Base-by-base conservation (phyloP, 495 filamentous ascomycete genomes). In the Podospora comata region DNA sequence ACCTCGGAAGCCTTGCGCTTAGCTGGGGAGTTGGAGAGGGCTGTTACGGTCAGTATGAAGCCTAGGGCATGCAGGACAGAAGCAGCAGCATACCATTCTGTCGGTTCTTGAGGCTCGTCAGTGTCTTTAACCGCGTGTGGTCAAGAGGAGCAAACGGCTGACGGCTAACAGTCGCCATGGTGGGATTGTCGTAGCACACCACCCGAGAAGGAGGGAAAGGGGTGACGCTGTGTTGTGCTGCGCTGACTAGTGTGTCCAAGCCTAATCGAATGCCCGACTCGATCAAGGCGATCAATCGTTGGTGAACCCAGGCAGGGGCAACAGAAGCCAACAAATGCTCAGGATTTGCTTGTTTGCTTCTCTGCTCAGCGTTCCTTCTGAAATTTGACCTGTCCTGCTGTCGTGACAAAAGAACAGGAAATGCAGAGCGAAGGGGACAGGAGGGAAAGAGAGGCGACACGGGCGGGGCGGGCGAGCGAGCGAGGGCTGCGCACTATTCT, bases 81-180 rank as follows among this genome's bases (percentile, higher is more conserved):
- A 65, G 19, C 5, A 66, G 44, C 7, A 58, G 80, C 86, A 77
- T 85, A 89, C 86, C 84, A 82, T 88, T 88, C 72, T 89, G 87
- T 72, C 82, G 77, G 69, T 88, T 89, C 79, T 89, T 89, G 18
- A 84, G 69, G 67, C 84, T 87, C 39, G 84, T 84, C 70, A 89
- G 71, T 19, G 74, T 84, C 72, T 85, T 83, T 58, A 89, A 73
- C 59, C 86, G 80, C 44, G 81, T 75, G 57, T 79, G 81, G 62
- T 84, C 81, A 16, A 88, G 74, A 15, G 83, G 82, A 67, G 84
- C 86, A 70, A 89, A 88, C 30, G 87, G 87, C 73, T 86, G 85
- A 66, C 87, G 83, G 64, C 75, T 74, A 39, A 81, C 57, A 63
- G 80, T 72, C 59, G 82, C 78, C 82, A 85, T 85, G 72, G 70